phyloP scores from a whole-genome alignment of 257 asterid genomes.

The Verbascum thapsus region DNA sequence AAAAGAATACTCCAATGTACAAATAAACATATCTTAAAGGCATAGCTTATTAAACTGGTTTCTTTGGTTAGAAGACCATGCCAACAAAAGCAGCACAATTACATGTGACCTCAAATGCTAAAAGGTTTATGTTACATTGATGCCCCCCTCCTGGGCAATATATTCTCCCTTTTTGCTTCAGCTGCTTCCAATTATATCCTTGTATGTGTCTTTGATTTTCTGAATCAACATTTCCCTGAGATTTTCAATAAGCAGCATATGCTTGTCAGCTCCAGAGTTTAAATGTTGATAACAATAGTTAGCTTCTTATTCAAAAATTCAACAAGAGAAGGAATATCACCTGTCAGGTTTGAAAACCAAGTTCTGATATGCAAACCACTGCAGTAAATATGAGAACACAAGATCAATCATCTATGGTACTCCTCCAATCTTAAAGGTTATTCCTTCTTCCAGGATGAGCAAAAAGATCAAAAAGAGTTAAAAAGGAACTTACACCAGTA shows the following conservation, averaged over 20 bases:
- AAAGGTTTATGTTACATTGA: slow-evolving; percentile 8
- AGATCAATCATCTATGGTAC: neutral
- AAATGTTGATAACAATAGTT: neutral
- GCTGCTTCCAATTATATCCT: slow-evolving; percentile 66
- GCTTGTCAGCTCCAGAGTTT: neutral
- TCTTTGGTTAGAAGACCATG: slow-evolving; percentile 3
- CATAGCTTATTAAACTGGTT: slow-evolving; percentile 21
- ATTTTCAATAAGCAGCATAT: slow-evolving; percentile 9
- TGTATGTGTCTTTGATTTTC: slow-evolving; percentile 62
- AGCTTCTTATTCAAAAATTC: neutral
- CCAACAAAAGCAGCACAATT: slow-evolving; percentile 13
- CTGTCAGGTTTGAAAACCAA: slow-evolving; percentile 65
- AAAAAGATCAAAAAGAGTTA: too few species aligned
- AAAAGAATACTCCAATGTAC: slow-evolving; percentile 17
- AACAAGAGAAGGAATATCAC: slow-evolving; percentile 33
- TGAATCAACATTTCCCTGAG: slow-evolving; percentile 73
- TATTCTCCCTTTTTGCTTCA: slow-evolving; percentile 23
- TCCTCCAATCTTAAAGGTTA: neutral
- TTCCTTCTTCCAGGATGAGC: neutral
- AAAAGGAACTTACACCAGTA: slow-evolving; percentile 61
- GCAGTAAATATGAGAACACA: slow-evolving; percentile 35
- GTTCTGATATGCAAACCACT: slow-evolving; percentile 88
- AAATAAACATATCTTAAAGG: neutral
- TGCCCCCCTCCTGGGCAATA: neutral
- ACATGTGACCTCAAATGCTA: slow-evolving; percentile 10